Evolutionary conservation across 2,329 filamentous ascomycete species (phyloP).

Genomic region (Fusarium neocosmosporiellum): DNA sequence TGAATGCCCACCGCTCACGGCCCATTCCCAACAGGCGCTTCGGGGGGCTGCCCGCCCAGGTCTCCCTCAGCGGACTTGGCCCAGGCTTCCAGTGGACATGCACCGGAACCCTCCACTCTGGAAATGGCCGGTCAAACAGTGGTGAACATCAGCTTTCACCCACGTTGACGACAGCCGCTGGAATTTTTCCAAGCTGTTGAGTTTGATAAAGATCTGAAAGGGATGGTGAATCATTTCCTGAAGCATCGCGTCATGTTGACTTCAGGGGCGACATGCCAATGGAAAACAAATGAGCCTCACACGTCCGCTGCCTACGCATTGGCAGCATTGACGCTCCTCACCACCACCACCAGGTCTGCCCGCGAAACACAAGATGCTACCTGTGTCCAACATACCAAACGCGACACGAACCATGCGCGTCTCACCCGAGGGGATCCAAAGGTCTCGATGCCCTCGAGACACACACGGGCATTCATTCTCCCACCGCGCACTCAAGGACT

Average conservation of each 20-base stretch:
- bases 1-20: conserved; percentile 14
- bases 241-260: conserved; percentile 18
- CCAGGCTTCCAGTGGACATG: background rate
- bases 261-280: conserved; percentile 7
- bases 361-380: conserved; percentile 20
- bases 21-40: conserved; percentile 7
- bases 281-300: conserved; percentile 1
- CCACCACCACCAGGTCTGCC: background rate
- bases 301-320: background rate
- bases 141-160: conserved; percentile 4
- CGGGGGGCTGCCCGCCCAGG: conserved; percentile 2
- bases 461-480: background rate
- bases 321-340: background rate
- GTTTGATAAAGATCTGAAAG: background rate
- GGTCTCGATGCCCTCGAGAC: conserved; percentile 26
- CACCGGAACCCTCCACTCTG: conserved; percentile 7
- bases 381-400: conserved; percentile 19
- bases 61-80: background rate
- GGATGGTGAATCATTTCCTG: background rate
- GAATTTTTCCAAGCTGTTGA: conserved; percentile 26
- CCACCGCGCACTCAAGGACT: background rate
- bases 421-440: conserved; percentile 26
- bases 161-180: conserved; percentile 7
- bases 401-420: conserved; percentile 31
- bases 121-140: background rate